Evolutionary conservation across 2,329 filamentous ascomycete genomes (phyloP), one percentile per base, ranked within the genome.

Genomic region (Pseudopithomyces chartarum): DNA sequence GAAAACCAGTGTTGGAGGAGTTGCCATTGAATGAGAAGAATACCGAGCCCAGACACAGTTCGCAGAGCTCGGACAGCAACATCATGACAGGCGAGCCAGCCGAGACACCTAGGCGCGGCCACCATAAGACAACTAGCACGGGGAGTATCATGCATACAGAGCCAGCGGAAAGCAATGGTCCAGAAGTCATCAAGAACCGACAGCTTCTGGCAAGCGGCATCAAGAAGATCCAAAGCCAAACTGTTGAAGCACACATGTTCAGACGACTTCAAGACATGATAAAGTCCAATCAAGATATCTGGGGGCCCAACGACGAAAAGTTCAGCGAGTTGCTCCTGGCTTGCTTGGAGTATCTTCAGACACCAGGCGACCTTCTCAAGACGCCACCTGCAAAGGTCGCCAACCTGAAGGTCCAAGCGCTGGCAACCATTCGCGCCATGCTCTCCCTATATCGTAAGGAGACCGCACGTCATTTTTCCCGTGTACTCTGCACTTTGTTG

Each of bases 211-310:
- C 88, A 32, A 92, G 90, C 65, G 90, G 89, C 48, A 90, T 93
- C 63, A 80, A 86, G 50, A 89, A 90, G 61, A 88, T 93, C 64
- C 87, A 87, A 63, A 82, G 85, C 29, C 86, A 86, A 65, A 86
- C 86, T 1, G 83, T 94, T n/a, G 90, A 93, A 69, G 89, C 90
- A 3, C 90, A 92, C 69, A 90, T 90, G 55, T 92, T 93, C 81
- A 85, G 90, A 52, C 90, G 90, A 67, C 80, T 93, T 47, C 90
- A 93, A 73, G 87, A 87, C 38, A 83, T 92, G 61, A 83, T 92
- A 57, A 87, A 89, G 61, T 87, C 90, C 56, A 85, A 82, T 68
- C 73, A 76, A 65, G 82, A 86, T 13, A 80, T 86, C 19, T 86
- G 90, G 69, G 82, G 83, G 1, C 85, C 88, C 57, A 85, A 88